phyloP scores from a whole-genome alignment of 257 asterid genomes.

The Jacaranda copaia region DNA sequence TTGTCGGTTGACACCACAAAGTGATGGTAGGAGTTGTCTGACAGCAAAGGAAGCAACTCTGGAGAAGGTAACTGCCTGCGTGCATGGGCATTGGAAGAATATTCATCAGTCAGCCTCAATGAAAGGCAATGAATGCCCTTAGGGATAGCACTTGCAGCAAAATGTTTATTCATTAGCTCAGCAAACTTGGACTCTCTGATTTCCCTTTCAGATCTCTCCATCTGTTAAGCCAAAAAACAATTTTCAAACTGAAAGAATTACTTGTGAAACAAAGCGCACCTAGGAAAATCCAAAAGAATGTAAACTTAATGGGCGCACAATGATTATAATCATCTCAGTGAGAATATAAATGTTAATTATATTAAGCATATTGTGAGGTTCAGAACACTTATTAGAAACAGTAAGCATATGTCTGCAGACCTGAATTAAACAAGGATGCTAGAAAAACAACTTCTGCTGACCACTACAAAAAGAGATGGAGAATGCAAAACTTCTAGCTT shows the following conservation, averaged over 20 bases:
- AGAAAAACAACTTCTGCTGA: neutral
- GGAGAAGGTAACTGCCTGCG: conserved; percentile 98
- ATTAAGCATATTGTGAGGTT: neutral
- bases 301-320: neutral
- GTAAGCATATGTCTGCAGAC: neutral
- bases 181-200: conserved; percentile 71
- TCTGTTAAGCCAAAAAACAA: conserved; percentile 42
- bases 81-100: conserved; percentile 97
- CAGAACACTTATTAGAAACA: neutral
- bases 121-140: conserved; percentile 74
- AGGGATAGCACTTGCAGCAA: conserved; percentile 70
- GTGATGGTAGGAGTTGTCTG: conserved; percentile 88
- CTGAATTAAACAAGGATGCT: neutral
- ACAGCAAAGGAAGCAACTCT: conserved; percentile 89
- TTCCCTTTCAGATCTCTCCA: conserved; percentile 71
- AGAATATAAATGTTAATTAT: neutral
- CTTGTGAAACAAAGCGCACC: neutral
- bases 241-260: neutral
- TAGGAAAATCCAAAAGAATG: neutral
- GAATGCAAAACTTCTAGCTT: neutral
- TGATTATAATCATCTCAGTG: too few relatives aligned
- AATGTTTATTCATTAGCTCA: conserved; percentile 78
- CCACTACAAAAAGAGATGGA: neutral
- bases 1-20: conserved; percentile 91
- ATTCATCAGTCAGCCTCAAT: conserved; percentile 89